Base-by-base conservation (phyloP, 2,329 filamentous ascomycete genomes). In the Emmonsiellopsis sp. region DNA sequence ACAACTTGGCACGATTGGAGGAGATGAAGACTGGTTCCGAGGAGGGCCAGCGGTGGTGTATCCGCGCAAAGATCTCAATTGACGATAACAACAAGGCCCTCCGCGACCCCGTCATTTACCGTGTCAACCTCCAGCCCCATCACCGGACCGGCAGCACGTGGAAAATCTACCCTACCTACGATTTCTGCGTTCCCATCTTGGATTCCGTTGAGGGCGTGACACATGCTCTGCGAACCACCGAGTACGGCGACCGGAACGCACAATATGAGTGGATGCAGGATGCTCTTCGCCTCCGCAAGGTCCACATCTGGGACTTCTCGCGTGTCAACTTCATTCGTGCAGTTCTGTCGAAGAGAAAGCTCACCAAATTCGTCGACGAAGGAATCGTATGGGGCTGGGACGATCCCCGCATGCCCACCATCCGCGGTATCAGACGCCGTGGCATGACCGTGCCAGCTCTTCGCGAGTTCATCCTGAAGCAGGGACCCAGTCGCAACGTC, bases 21-120 rank as follows among this genome's bases (percentile, higher is more conserved):
- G 87, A 93, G 77, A 98, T 98, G 93, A 95, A 91, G 77, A 79
- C 81, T 54, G 91, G 86, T 44, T 86, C 83, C 2, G 81, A 86
- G 48, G 84, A 91, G 69, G 93, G 93, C 55, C 73, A 83, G 48
- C 83, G 80, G 66, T 91, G 92, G 83, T 96, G 89, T 73, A 94
- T 98, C 61, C 87, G 93, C 56, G 93, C 93, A 55, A 96, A 94
- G 78, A 88, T 97, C 62, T 92, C 89, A 1, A 82, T 87, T 62
- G 88, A 95, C 70, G 87, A 93, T 73, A 87, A 87, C 59, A 97
- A 98, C 78, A 95, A 95, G 73, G 89, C 93, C 51, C 85, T 97
- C 81, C 82, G 93, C 60, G 93, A 98, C 70, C 93, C 93, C 10
- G 91, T 97, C 71, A 94, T 98, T 70, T 97, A 96, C 79, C 85